These are phyloP conservation scores for Sarcodon aspratus DNA, from an alignment of 768 basidiomycete species.

Conservation along the genomic window DNA sequence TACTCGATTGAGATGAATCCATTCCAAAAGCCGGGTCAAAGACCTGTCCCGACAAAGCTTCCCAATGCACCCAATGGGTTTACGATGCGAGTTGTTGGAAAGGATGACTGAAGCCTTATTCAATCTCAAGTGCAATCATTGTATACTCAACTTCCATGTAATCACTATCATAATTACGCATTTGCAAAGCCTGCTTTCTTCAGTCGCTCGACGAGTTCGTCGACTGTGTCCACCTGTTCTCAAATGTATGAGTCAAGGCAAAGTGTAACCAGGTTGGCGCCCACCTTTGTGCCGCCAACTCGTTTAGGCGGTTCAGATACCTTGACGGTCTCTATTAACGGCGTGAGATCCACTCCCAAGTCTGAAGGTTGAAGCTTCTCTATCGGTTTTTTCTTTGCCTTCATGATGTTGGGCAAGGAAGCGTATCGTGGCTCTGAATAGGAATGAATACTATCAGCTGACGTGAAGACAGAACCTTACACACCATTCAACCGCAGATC, in stretches of 20 bases:
- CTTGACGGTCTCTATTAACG: conserved; percentile 75
- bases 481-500: conserved; percentile 81
- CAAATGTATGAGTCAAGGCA: background rate
- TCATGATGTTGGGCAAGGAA: conserved; percentile 95
- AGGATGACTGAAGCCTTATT: background rate
- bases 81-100: conserved; percentile 1
- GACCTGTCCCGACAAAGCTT: conserved; percentile 1
- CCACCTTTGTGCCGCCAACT: conserved; percentile 82
- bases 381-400: conserved; percentile 98
- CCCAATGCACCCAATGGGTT: conserved; percentile 5
- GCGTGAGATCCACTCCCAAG: conserved; percentile 75
- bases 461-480: conserved; percentile 3
- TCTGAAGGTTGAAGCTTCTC: conserved; percentile 74
- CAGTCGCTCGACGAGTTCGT: conserved; percentile 80
- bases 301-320: conserved; percentile 86
- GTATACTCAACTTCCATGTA: too few species aligned
- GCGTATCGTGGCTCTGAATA: conserved; percentile 86
- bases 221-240: conserved; percentile 64
- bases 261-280: conserved; percentile 3
- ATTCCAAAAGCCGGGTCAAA: conserved; percentile 7
- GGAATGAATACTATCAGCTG: background rate
- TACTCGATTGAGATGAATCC: conserved; percentile 2
- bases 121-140: too few species aligned
- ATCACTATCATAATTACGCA: conserved; percentile 8
- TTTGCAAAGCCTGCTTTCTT: conserved; percentile 66